Evolutionary conservation across 1,139 yeast species (phyloP).

Genomic region (Zygoascus hellenicus): DNA sequence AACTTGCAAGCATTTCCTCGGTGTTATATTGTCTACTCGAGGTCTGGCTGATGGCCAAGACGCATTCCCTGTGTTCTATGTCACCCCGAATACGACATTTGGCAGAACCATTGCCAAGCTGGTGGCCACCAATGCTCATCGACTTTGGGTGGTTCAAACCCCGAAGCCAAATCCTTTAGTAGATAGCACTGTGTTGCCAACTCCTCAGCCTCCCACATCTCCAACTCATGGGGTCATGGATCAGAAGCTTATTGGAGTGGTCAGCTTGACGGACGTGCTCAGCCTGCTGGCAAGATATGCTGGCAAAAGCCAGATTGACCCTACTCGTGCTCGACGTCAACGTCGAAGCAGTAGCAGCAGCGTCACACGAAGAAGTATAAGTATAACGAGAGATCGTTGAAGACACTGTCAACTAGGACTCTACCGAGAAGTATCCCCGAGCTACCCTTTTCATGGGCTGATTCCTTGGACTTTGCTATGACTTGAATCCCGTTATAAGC

Average conservation of each 20-base stretch:
- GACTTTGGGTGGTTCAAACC: constrained; percentile 86
- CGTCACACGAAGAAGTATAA: constrained; percentile 17
- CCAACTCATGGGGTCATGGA: constrained; percentile 24
- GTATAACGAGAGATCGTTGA: constrained; percentile 2
- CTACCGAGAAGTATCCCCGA: no score
- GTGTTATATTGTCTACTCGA: constrained; percentile 77
- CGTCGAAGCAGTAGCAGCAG: constrained; percentile 48
- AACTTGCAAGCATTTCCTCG: constrained; percentile 79
- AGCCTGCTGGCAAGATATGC: constrained; percentile 71
- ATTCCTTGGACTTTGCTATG: no score
- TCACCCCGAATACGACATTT: constrained; percentile 67
- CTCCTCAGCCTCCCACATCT: constrained; percentile 18
- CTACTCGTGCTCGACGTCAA: constrained; percentile 78
- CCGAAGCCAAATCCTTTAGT: constrained; percentile 22
- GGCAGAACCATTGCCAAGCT: constrained; percentile 90
- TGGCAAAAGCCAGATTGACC: constrained; percentile 66
- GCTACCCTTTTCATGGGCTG: no score
- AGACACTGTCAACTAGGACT: no score
- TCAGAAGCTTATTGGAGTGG: constrained; percentile 70
- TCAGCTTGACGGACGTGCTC: constrained; percentile 82
- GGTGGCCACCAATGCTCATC: constrained; percentile 90
- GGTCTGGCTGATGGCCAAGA: constrained; percentile 94
- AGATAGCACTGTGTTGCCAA: constrained; percentile 13
- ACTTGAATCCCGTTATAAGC: no score
- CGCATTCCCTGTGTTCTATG: constrained; percentile 94